A percentile compares a stretch with the other conserved stretches of the same genome.
Conservation (phyloP, 2,329 filamentous ascomycete species). For the Paradendryphiella salina region DNA sequence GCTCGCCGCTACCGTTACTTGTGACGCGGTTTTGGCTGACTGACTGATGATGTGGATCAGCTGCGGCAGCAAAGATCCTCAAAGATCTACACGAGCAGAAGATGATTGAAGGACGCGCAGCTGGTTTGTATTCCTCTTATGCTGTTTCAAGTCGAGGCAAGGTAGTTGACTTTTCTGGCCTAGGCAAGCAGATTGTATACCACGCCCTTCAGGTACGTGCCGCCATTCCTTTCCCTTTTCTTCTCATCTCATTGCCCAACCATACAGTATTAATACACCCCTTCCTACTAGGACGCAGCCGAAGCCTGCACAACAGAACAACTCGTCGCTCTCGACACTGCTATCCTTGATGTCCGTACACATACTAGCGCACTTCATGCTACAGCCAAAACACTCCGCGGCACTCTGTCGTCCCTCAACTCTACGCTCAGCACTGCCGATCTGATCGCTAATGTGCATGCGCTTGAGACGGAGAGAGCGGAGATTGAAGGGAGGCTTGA, state of each 20-base stretch:
- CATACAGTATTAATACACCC: background rate
- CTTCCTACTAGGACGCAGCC: conserved; percentile 50
- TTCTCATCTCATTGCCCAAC: background rate
- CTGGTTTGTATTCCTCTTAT: conserved; percentile 47
- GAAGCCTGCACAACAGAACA: conserved; percentile 55
- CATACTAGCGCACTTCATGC: conserved; percentile 51
- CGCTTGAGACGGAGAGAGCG: conserved; percentile 52
- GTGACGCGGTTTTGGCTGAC: conserved; percentile 11
- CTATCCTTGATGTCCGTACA: conserved; percentile 53
- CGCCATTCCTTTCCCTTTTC: background rate
- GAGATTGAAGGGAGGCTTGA: conserved; percentile 49
- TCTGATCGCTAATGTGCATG: conserved; percentile 51
- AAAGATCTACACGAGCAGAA: conserved; percentile 65
- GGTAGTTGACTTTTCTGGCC: too few species aligned
- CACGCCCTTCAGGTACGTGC: conserved; percentile 54
- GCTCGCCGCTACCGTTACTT: too few species aligned
- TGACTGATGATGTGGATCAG: conserved; percentile 41
- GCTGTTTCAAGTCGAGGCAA: background rate
- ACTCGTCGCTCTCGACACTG: conserved; percentile 55
- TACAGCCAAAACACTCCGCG: conserved; percentile 56
- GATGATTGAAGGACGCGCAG: conserved; percentile 60
- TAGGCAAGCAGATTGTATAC: conserved; percentile 66
- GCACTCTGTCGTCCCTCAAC: conserved; percentile 52
- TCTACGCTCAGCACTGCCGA: conserved; percentile 57
- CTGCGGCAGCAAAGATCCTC: conserved; percentile 62